These are phyloP conservation scores for Vigna trinervia DNA, from an alignment of 306 rosid species.

Conservation along the genomic window DNA sequence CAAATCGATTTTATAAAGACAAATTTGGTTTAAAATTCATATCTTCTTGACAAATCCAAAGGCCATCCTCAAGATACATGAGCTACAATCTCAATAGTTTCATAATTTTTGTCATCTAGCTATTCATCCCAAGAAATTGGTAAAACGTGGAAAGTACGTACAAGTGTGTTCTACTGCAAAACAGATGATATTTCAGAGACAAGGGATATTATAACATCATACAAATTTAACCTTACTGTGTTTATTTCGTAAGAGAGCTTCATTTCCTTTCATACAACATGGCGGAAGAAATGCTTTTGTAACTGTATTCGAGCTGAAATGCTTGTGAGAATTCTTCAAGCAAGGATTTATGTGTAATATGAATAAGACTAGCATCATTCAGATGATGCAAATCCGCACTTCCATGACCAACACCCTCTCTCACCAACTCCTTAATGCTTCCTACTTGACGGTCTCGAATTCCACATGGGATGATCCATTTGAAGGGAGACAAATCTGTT, in stretches of 20 bases:
- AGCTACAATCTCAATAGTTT: no score
- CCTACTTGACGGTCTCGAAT: conserved; percentile 53
- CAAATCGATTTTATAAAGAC: no score
- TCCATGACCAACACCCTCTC: conserved; percentile 13
- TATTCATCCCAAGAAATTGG: background rate
- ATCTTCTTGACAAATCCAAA: no score
- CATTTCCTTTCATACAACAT: background rate
- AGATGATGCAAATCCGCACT: background rate
- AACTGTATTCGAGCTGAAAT: conserved; percentile 2
- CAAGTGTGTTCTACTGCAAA: background rate
- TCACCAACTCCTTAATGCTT: conserved; percentile 19
- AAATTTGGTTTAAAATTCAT: no score
- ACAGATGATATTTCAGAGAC: background rate
- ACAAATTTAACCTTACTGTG: background rate
- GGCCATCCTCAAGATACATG: no score
- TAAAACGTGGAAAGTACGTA: background rate
- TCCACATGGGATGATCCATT: conserved; percentile 79
- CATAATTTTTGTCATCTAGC: background rate
- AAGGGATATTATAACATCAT: background rate
- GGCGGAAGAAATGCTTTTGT: background rate
- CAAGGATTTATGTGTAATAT: background rate
- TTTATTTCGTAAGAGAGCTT: background rate
- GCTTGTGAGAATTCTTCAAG: conserved; percentile 10
- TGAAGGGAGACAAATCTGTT: conserved; percentile 69
- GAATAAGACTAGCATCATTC: background rate